phyloP scores from a whole-genome alignment of 2,329 filamentous ascomycete genomes.

The Exophiala sp. region DNA sequence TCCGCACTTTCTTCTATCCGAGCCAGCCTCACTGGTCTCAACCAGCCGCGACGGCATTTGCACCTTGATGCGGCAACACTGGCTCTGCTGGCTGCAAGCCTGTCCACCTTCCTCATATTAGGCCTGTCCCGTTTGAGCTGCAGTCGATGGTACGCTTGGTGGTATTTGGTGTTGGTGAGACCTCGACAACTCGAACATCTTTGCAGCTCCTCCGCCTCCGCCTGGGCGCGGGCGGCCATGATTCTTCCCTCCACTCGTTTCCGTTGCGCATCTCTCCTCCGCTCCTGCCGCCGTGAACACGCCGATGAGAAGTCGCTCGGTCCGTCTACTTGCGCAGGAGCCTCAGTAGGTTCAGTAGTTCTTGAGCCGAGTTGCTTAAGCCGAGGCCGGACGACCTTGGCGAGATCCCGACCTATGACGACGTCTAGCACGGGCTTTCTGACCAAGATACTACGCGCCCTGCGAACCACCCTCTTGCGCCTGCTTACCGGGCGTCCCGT shows the following conservation, averaged over 20 bases:
- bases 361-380: constrained; percentile 11
- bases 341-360: background rate
- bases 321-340: constrained; percentile 11
- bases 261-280: constrained; percentile 6
- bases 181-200: constrained; percentile 11
- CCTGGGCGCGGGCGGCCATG: constrained; percentile 8
- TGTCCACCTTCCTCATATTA: constrained; percentile 8
- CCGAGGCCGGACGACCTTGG: constrained; percentile 15
- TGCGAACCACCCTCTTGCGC: constrained; percentile 12
- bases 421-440: constrained; percentile 17
- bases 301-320: constrained; percentile 7
- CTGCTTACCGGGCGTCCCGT: constrained; percentile 1
- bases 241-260: constrained; percentile 12
- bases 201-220: constrained; percentile 12
- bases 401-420: constrained; percentile 21
- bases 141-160: constrained; percentile 9
- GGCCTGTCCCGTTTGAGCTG: constrained; percentile 17
- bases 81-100: constrained; percentile 5
- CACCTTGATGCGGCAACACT: constrained; percentile 12
- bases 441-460: constrained; percentile 15
- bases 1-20: background rate
- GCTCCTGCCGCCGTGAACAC: constrained; percentile 7
- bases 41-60: constrained; percentile 5
- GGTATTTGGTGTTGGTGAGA: constrained; percentile 8
- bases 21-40: background rate